phyloP scores from a whole-genome alignment of 2,329 filamentous ascomycete species.

The Claviceps pusilla region DNA sequence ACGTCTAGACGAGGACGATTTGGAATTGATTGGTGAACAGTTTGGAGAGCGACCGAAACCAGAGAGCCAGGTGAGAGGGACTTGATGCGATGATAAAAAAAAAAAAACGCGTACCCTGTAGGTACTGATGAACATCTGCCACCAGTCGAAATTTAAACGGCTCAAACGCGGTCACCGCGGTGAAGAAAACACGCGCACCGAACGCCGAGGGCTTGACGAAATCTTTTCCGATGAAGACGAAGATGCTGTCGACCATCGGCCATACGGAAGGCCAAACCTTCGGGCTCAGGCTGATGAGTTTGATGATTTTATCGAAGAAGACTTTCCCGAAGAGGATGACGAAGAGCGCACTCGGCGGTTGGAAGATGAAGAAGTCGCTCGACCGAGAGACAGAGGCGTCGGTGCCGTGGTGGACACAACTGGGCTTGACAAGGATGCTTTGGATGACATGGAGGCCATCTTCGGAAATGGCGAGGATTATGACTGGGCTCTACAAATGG shows the following conservation, averaged over 20 bases:
- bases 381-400: constrained; percentile 57
- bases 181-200: constrained; percentile 48
- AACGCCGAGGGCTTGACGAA: constrained; percentile 64
- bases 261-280: constrained; percentile 36
- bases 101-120: not conserved
- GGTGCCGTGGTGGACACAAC: constrained; percentile 61
- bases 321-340: constrained; percentile 80
- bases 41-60: constrained; percentile 49
- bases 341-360: constrained; percentile 58
- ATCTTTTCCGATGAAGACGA: constrained; percentile 96
- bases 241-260: constrained; percentile 41
- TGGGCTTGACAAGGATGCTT: constrained; percentile 76
- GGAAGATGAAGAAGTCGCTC: constrained; percentile 79
- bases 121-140: not conserved
- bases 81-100: not conserved
- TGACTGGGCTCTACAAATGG: constrained; percentile 79
- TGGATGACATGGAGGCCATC: constrained; percentile 91
- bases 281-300: constrained; percentile 62
- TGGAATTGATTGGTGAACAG: constrained; percentile 83
- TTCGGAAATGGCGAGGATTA: constrained; percentile 96
- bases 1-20: constrained; percentile 85
- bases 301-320: constrained; percentile 93
- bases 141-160: constrained; percentile 81
- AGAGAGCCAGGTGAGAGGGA: constrained; percentile 47
- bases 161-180: constrained; percentile 81